These are phyloP conservation scores for Arthrobotrys iridis DNA, from an alignment of 2,329 filamentous ascomycete species.

Conservation along the genomic window DNA sequence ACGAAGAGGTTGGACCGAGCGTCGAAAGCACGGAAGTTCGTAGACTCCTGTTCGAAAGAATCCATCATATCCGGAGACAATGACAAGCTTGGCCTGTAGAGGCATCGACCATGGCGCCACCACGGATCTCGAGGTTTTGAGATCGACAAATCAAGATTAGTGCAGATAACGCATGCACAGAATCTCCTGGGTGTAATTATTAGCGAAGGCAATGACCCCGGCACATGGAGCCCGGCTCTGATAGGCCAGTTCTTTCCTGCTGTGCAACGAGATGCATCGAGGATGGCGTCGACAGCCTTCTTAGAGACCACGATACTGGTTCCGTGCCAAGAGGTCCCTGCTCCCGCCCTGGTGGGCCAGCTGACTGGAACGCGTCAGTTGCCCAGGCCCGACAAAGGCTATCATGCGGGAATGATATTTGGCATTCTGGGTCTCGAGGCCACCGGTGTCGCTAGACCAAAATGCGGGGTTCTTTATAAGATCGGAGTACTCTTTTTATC, in stretches of 20 bases:
- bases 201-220: constrained; percentile 43
- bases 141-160: constrained; percentile 27
- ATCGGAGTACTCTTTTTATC: neutral
- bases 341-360: constrained; percentile 13
- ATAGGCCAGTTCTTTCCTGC: constrained; percentile 14
- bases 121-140: constrained; percentile 16
- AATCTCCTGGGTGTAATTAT: constrained; percentile 25
- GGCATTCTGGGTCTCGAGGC: constrained; percentile 1
- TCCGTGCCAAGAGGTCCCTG: constrained; percentile 30
- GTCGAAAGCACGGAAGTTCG: neutral
- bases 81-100: constrained; percentile 9
- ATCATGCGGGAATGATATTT: constrained; percentile 25
- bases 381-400: constrained; percentile 20
- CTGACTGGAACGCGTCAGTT: constrained; percentile 48
- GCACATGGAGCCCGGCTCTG: constrained; percentile 25
- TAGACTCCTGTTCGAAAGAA: constrained; percentile 10
- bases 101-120: neutral
- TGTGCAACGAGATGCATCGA: constrained; percentile 25
- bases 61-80: constrained; percentile 22
- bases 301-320: neutral
- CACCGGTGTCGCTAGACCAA: neutral
- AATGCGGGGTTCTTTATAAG: constrained; percentile 22
- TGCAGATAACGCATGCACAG: constrained; percentile 11
- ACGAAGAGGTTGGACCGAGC: constrained; percentile 5
- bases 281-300: constrained; percentile 3